These are phyloP conservation scores for Neurospora cerealis DNA, from an alignment of 495 filamentous ascomycete genomes.

Conservation along the genomic window DNA sequence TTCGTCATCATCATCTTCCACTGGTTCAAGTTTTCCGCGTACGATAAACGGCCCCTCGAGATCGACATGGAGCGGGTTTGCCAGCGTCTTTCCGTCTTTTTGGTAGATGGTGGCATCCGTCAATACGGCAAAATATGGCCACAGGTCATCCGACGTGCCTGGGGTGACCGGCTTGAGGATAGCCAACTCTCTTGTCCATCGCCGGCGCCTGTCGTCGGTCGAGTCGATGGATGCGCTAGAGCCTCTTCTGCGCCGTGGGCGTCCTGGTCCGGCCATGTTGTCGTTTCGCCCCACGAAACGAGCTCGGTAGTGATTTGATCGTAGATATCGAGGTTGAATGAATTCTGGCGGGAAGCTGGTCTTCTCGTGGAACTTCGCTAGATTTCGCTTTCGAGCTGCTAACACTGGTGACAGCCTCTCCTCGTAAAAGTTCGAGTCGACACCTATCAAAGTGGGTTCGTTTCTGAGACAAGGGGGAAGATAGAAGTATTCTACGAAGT, in stretches of 20 bases:
- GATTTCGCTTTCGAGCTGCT: background rate
- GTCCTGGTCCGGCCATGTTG: slow-evolving; percentile 23
- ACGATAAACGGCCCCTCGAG: slow-evolving; percentile 33
- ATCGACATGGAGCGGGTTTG: slow-evolving; percentile 32
- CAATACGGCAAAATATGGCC: slow-evolving; percentile 34
- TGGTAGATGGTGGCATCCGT: slow-evolving; percentile 34
- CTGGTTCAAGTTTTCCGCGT: slow-evolving; percentile 31
- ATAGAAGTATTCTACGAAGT: background rate
- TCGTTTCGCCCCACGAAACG: background rate
- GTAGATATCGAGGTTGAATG: background rate
- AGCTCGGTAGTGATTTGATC: background rate
- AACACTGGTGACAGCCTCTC: background rate
- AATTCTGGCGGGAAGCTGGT: background rate
- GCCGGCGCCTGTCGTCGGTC: slow-evolving; percentile 14
- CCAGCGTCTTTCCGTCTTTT: slow-evolving; percentile 27
- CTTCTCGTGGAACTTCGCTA: background rate
- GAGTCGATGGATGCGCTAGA: slow-evolving; percentile 23
- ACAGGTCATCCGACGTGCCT: slow-evolving; percentile 16
- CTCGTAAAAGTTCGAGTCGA: background rate
- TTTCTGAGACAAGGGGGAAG: background rate
- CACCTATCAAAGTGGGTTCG: background rate
- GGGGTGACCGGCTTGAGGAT: slow-evolving; percentile 23
- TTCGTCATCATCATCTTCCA: slow-evolving; percentile 18
- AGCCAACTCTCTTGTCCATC: slow-evolving; percentile 23
- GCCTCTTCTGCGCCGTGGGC: slow-evolving; percentile 19